These are phyloP conservation scores for Penstemon barbatus DNA, from an alignment of 257 asterid genomes.

Conservation along the genomic window DNA sequence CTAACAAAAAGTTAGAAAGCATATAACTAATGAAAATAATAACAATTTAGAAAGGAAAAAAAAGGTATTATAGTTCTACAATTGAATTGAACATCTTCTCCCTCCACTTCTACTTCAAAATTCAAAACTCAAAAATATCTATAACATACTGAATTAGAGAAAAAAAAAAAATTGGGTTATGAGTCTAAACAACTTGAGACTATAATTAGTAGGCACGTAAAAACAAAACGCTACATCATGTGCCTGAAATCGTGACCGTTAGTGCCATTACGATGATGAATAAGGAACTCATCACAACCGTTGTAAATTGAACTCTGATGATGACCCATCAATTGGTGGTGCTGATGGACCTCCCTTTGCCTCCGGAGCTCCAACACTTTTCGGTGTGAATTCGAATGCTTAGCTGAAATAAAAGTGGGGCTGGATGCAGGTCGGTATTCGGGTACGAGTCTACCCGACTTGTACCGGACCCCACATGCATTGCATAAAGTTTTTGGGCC, in stretches of 20 bases:
- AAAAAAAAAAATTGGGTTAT: slow-evolving; percentile 52
- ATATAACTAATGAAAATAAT: slow-evolving; percentile 11
- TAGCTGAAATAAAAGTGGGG: slow-evolving; percentile 76
- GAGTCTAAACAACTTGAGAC: slow-evolving; percentile 29
- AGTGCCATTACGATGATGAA: slow-evolving; percentile 54
- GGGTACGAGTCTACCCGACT: slow-evolving; percentile 93
- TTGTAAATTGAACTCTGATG: slow-evolving; percentile 58
- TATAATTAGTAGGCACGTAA: slow-evolving; percentile 32
- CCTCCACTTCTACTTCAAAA: slow-evolving; percentile 38
- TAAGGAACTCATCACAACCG: slow-evolving; percentile 82
- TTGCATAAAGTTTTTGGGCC: slow-evolving; percentile 97
- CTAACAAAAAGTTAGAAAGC: not conserved
- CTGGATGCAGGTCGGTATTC: slow-evolving; percentile 98
- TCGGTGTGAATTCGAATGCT: slow-evolving; percentile 96
- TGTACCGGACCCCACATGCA: slow-evolving; percentile 95
- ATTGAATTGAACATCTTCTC: slow-evolving; percentile 42
- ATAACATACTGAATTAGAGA: slow-evolving; percentile 26
- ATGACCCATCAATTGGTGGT: slow-evolving; percentile 50
- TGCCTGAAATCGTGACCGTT: slow-evolving; percentile 75
- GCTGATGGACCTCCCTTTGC: slow-evolving; percentile 72
- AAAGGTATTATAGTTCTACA: slow-evolving; percentile 41
- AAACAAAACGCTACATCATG: slow-evolving; percentile 50
- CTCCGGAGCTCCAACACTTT: slow-evolving; percentile 93
- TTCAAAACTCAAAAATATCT: slow-evolving; percentile 36
- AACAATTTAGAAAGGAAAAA: slow-evolving; percentile 27